A percentile compares a stretch with the other conserved stretches of the same genome.
phyloP scores from a whole-genome alignment of 257 asterid genomes.

The Anisodus acutangulus region DNA sequence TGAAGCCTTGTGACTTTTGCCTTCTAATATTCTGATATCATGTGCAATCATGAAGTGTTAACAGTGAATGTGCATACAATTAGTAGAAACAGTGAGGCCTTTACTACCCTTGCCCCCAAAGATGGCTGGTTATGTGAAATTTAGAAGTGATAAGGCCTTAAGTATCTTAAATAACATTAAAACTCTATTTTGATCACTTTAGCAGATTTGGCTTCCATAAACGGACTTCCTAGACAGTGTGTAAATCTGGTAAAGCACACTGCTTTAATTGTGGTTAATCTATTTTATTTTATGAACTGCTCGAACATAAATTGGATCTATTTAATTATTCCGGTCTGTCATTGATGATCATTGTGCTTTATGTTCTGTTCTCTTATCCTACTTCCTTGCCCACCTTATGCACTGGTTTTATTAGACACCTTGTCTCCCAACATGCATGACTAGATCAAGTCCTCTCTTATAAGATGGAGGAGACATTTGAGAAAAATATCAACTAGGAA shows the following conservation, averaged over 20 bases:
- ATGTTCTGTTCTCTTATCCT: no score
- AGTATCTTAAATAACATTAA: background rate
- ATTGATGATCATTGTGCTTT: no score
- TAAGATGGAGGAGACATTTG: no score
- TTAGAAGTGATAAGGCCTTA: background rate
- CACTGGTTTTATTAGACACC: no score
- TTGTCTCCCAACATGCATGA: no score
- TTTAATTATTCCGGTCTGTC: no score
- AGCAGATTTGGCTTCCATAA: background rate
- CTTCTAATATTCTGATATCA: background rate
- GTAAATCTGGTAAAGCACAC: background rate
- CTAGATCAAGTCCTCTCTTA: no score
- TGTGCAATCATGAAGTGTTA: conserved; percentile 2
- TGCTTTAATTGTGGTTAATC: background rate
- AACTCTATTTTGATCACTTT: background rate
- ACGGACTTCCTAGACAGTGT: background rate
- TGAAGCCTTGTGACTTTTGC: conserved; percentile 9
- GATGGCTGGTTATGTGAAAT: conserved; percentile 22
- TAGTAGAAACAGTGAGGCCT: conserved; percentile 6
- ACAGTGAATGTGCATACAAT: background rate
- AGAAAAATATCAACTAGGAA: no score
- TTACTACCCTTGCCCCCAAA: background rate
- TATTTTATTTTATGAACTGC: background rate
- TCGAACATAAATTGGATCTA: no score
- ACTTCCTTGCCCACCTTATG: no score